These are phyloP conservation scores for Pseudomonodictys pantanalensis DNA, from an alignment of 495 filamentous ascomycete genomes.

Conservation along the genomic window DNA sequence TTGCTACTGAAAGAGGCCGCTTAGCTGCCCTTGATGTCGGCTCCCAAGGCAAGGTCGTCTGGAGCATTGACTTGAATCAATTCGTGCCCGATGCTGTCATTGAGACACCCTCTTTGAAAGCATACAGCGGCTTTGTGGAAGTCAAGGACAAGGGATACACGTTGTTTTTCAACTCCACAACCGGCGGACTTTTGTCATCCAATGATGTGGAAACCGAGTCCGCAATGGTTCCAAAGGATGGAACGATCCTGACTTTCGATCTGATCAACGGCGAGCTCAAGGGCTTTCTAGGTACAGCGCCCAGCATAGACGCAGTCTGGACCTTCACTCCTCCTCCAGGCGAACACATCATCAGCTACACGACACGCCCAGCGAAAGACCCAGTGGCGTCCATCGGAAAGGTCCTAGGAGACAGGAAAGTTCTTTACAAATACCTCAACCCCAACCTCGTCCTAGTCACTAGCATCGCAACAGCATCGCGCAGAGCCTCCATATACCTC, in stretches of 20 bases:
- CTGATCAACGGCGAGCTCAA: conserved; percentile 34
- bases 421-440: conserved; percentile 96
- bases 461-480: conserved; percentile 56
- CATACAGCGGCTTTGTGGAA: conserved; percentile 51
- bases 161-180: conserved; percentile 31
- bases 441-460: conserved; percentile 81
- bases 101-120: conserved; percentile 40
- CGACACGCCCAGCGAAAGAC: conserved; percentile 69
- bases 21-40: conserved; percentile 76
- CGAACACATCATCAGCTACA: conserved; percentile 65
- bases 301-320: conserved; percentile 52
- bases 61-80: conserved; percentile 62
- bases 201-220: not conserved
- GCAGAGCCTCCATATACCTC: conserved; percentile 68
- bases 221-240: not conserved
- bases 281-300: conserved; percentile 19
- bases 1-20: conserved; percentile 77
- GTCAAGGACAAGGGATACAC: conserved; percentile 45
- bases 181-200: conserved; percentile 18
- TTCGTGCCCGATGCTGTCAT: conserved; percentile 55
- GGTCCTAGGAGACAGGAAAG: conserved; percentile 83
- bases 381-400: conserved; percentile 92
- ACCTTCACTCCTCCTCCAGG: conserved; percentile 65
- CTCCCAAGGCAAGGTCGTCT: conserved; percentile 69
- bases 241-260: conserved; percentile 31